These are phyloP conservation scores for Vickermania ingenoplastis DNA, from an alignment of 208 protist genomes.

Conservation along the genomic window DNA sequence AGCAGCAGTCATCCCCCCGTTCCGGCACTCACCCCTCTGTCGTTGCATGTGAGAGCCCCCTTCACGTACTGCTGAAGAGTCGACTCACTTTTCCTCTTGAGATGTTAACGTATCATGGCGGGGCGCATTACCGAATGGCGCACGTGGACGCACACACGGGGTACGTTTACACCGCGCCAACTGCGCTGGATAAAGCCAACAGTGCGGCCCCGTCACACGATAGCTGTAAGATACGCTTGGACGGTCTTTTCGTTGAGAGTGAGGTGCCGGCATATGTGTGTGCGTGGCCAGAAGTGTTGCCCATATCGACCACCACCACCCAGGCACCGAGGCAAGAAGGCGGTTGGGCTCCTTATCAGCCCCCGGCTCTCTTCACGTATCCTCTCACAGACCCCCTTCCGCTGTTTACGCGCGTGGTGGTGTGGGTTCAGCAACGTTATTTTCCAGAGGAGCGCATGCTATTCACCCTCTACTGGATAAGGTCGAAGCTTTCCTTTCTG, in stretches of 20 bases:
- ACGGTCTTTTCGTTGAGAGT: no score
- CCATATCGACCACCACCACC: not conserved
- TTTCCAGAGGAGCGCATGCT: slow-evolving; percentile 4
- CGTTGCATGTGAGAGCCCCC: no score
- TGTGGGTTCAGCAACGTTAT: slow-evolving; percentile 3
- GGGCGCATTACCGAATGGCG: slow-evolving; percentile 21
- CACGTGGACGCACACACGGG: slow-evolving; percentile 7
- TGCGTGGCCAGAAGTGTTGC: not conserved
- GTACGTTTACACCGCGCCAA: no score
- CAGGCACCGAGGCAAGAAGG: no score
- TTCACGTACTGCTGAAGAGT: slow-evolving; percentile 25
- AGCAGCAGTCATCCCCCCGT: no score
- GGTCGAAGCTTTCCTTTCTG: no score
- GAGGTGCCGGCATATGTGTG: not conserved
- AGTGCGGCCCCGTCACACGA: not conserved
- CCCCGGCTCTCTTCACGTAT: not conserved
- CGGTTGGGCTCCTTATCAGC: no score
- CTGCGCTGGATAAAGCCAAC: not conserved
- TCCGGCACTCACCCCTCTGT: no score
- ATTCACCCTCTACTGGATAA: not conserved
- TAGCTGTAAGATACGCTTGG: no score
- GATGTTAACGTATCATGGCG: slow-evolving; percentile 34
- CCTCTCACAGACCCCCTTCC: slow-evolving; percentile 3
- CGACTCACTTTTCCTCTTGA: slow-evolving; percentile 42
- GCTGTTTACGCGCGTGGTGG: slow-evolving; percentile 5